Conservation (phyloP, 495 filamentous ascomycete genomes). For the Annulohypoxylon nitens region DNA sequence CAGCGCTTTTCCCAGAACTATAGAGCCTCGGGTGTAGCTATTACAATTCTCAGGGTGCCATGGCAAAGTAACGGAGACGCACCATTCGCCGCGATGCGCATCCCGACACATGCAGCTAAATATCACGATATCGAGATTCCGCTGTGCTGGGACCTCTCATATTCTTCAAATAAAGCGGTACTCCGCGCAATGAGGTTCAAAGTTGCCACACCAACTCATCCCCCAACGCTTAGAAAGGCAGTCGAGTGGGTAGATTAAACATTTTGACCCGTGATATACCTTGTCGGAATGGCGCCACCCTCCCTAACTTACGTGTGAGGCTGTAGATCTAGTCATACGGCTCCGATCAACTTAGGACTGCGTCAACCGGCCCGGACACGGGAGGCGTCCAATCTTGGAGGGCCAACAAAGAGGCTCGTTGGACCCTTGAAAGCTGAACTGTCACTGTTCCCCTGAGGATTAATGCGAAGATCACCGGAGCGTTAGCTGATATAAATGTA, state of each 20-base stretch:
- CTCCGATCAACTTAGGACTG: constrained; percentile 32
- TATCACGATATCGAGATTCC: constrained; percentile 48
- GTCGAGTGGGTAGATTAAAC: constrained; percentile 17
- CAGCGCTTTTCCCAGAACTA: constrained; percentile 25
- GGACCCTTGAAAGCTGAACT: constrained; percentile 42
- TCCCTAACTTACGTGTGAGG: constrained; percentile 32
- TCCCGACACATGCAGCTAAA: constrained; percentile 44
- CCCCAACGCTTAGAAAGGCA: constrained; percentile 20
- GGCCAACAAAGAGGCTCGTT: constrained; percentile 43
- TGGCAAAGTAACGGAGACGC: constrained; percentile 28
- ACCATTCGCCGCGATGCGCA: constrained; percentile 38
- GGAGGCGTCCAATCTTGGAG: constrained; percentile 45
- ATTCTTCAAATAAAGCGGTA: constrained; percentile 29
- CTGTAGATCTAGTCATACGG: constrained; percentile 43
- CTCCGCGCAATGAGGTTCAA: constrained; percentile 33
- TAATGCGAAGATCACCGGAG: constrained; percentile 37
- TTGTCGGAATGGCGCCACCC: constrained; percentile 32
- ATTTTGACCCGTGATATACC: constrained; percentile 17
- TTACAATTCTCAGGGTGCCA: constrained; percentile 29
- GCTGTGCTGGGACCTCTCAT: constrained; percentile 44
- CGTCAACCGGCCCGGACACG: constrained; percentile 43
- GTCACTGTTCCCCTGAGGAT: constrained; percentile 46
- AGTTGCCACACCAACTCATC: constrained; percentile 24
- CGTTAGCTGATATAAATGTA: constrained; percentile 35
- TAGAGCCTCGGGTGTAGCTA: constrained; percentile 38